Percentiles rank a stretch among this genome's conserved stretches.
phyloP scores from a whole-genome alignment of 2,329 filamentous ascomycete genomes.

The Penicillium sumatraense region DNA sequence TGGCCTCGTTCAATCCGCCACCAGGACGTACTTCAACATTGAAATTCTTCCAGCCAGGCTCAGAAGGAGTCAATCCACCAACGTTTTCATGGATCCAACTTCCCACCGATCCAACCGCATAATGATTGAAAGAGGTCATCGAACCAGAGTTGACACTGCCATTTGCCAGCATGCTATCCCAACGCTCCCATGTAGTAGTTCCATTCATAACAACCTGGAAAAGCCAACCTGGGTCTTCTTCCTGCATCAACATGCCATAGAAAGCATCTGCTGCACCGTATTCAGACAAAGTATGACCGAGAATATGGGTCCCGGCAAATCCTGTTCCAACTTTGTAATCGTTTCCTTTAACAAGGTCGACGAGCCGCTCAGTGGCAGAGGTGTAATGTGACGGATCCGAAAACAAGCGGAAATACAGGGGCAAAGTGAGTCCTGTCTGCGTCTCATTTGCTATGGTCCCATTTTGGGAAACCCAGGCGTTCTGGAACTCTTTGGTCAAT shows the following conservation, averaged over 20 bases:
- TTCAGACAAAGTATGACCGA: background rate
- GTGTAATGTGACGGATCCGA: background rate
- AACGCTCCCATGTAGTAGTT: constrained; percentile 49
- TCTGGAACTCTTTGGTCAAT: background rate
- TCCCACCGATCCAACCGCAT: constrained; percentile 43
- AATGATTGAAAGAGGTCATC: constrained; percentile 50
- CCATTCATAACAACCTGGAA: constrained; percentile 45
- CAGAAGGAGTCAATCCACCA: constrained; percentile 33
- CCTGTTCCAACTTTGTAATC: background rate
- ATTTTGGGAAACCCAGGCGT: background rate
- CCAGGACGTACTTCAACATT: constrained; percentile 35
- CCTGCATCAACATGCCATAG: background rate
- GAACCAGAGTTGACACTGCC: constrained; percentile 42
- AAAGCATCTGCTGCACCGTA: background rate
- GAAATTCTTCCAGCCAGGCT: constrained; percentile 38
- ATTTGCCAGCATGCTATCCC: constrained; percentile 44
- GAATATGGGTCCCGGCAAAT: constrained; percentile 1
- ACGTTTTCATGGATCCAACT: constrained; percentile 43
- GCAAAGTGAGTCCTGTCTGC: background rate
- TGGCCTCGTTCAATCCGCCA: constrained; percentile 17
- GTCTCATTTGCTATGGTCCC: constrained; percentile 1
- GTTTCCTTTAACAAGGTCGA: background rate
- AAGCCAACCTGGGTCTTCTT: constrained; percentile 32
- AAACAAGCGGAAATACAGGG: background rate
- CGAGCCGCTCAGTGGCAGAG: background rate